Conservation (phyloP, 345 rosid species). For the Cochlearia excelsa region DNA sequence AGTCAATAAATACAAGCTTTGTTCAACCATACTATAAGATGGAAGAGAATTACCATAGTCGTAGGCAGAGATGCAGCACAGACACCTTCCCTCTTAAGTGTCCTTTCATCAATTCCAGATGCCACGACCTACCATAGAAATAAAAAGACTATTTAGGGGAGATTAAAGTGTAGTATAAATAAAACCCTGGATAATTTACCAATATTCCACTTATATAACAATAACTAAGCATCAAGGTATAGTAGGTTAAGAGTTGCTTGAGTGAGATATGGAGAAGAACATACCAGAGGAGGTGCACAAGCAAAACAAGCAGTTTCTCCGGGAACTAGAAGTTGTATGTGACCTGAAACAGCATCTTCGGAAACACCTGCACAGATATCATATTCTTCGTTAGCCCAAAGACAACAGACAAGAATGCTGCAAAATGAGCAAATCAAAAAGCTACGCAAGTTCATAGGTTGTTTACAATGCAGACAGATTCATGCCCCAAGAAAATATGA, state of each 20-base stretch:
- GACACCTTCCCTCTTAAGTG: slow-evolving; percentile 93
- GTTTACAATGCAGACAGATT: not conserved
- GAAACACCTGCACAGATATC: slow-evolving; percentile 67
- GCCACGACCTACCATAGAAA: slow-evolving; percentile 68
- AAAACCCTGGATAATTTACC: slow-evolving; percentile 2
- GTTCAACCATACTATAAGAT: slow-evolving; percentile 2
- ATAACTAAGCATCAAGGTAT: slow-evolving; percentile 4
- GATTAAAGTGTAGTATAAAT: slow-evolving; percentile 3
- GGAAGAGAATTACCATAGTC: slow-evolving; percentile 60
- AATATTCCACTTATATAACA: slow-evolving; percentile 7
- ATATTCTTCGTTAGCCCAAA: slow-evolving; percentile 9
- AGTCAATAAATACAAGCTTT: slow-evolving; percentile 7
- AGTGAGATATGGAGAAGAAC: slow-evolving; percentile 6
- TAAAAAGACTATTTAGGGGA: slow-evolving; percentile 3
- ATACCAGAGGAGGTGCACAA: slow-evolving; percentile 95
- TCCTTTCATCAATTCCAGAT: slow-evolving; percentile 94
- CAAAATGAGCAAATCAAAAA: not conserved
- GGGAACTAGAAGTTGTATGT: slow-evolving; percentile 88
- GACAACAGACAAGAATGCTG: not conserved
- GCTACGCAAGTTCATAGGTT: not conserved
- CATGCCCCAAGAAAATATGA: slow-evolving; percentile 11
- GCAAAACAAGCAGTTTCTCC: slow-evolving; percentile 99
- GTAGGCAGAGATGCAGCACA: slow-evolving; percentile 97
- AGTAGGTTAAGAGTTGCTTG: slow-evolving; percentile 1
- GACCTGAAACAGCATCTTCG: slow-evolving; percentile 98